Percentiles rank a stretch among this genome's conserved stretches.
Conservation (phyloP, 2,329 filamentous ascomycete species). For the Iodosphaeria phyllophila region DNA sequence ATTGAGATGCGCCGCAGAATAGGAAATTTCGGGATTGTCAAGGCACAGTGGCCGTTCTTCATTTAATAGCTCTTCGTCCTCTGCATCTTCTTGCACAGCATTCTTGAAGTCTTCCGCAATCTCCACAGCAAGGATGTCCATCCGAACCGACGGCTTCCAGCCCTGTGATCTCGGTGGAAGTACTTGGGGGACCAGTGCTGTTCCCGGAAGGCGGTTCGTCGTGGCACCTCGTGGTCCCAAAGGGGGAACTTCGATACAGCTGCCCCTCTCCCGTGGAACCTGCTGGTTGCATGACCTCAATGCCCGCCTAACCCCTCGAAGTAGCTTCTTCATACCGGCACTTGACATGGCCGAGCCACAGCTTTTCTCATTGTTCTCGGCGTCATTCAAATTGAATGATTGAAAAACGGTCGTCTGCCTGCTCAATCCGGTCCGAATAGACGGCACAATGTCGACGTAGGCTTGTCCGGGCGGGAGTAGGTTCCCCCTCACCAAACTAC, state of each 20-base stretch:
- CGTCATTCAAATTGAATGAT: conserved; percentile 14
- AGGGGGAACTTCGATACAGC: conserved; percentile 27
- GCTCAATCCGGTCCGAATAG: conserved; percentile 26
- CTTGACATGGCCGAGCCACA: conserved; percentile 40
- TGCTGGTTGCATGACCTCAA: conserved; percentile 42
- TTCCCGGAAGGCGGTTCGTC: conserved; percentile 38
- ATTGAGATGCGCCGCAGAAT: conserved; percentile 24
- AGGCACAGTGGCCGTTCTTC: conserved; percentile 8
- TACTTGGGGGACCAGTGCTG: conserved; percentile 39
- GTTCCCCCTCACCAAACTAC: conserved; percentile 75
- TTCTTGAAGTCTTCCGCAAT: conserved; percentile 63
- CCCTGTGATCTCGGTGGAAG: conserved; percentile 21
- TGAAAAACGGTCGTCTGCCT: conserved; percentile 35
- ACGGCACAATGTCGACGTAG: conserved; percentile 50
- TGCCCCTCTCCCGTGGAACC: conserved; percentile 24
- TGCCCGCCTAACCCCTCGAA: conserved; percentile 71
- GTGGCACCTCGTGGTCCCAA: conserved; percentile 32
- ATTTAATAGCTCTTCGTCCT: conserved; percentile 17
- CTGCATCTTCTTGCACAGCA: conserved; percentile 48
- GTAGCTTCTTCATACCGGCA: conserved; percentile 67
- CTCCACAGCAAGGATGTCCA: conserved; percentile 68
- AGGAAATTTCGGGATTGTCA: conserved; percentile 16
- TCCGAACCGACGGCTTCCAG: conserved; percentile 37
- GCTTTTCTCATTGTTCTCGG: conserved; percentile 24
- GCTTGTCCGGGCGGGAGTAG: conserved; percentile 67